Percentiles rank a stretch among this genome's conserved stretches.
These are phyloP conservation scores for Cynanchum wilfordii DNA, from an alignment of 257 asterid species.

Conservation along the genomic window DNA sequence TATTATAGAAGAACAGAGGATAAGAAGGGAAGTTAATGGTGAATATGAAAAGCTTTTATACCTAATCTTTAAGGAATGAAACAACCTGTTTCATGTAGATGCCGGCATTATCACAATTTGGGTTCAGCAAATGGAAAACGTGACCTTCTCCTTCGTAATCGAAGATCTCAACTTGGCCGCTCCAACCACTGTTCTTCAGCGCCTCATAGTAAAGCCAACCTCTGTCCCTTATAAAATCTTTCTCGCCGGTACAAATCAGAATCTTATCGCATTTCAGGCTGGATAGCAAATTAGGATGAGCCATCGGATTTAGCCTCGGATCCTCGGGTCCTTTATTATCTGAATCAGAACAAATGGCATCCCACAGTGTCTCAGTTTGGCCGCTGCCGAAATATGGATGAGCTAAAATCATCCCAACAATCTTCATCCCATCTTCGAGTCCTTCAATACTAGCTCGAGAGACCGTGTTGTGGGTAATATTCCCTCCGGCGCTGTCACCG, in stretches of 20 bases:
- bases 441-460: constrained; percentile 23
- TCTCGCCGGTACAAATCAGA: constrained; percentile 47
- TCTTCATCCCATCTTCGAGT: constrained; percentile 14
- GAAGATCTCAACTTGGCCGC: constrained; percentile 46
- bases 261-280: constrained; percentile 52
- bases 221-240: constrained; percentile 44
- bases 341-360: constrained; percentile 16
- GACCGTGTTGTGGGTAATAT: constrained; percentile 50
- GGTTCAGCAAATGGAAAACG: constrained; percentile 45
- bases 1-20: too few species aligned
- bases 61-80: constrained; percentile 20
- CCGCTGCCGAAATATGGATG: constrained; percentile 63
- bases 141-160: constrained; percentile 60
- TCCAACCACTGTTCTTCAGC: constrained; percentile 66
- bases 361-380: constrained; percentile 38
- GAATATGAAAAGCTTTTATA: too few species aligned
- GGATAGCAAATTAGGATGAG: constrained; percentile 39
- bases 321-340: constrained; percentile 37
- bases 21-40: too few species aligned
- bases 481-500: constrained; percentile 91
- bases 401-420: constrained; percentile 46
- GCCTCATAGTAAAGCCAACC: constrained; percentile 45
- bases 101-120: constrained; percentile 36
- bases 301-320: constrained; percentile 62
- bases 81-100: constrained; percentile 34